Base-by-base conservation (phyloP, 1,284 basidiomycete species). In the Volvariella surrecta region DNA sequence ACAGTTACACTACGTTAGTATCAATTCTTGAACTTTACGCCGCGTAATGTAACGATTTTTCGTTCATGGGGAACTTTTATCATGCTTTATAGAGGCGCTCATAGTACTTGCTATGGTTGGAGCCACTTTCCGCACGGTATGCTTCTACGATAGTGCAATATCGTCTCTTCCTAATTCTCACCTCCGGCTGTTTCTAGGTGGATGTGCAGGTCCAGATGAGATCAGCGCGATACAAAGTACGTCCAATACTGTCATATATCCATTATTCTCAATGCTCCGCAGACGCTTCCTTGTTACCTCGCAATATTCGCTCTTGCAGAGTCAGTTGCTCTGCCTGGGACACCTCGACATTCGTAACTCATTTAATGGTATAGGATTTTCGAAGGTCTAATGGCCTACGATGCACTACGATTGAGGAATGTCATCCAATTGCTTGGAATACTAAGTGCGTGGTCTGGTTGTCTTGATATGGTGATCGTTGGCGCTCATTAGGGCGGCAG, bases 201-300 rank as follows among this genome's bases (percentile, higher is more conserved):
- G 68, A 73, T 44, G 61, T 67, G 31, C 52, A 73, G 49, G 71
- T 79, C 22, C 59, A 63, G 22, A 69, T 82, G 41, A 57, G 59
- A 32, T 7, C 31, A 1, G 11, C 57, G 3, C 56, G 63, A 50
- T 79, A 80, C 62, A 82, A 81, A 64, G 82, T 76, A 39, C 15
- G 45, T 20, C 32, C n/a, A 31, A 16, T 24, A 43, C 6, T 19
- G 39, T 31, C 31, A 46, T 44, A 49, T 45, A 19, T 45, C 37
- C 43, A 47, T 42, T 50, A 45, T 22, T 16, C 32, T 34, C 32
- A 42, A 13, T 21, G 21, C 21, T 35, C 37, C 45, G n/a, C 42
- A 89, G 82, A 89, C 87, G n/a, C 59, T 89, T 48, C 79, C 87
- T 50, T 89, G 87, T 58, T 89, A 88, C 59, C 74, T 89, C 7